Percentiles rank a stretch among this genome's conserved stretches.
These are phyloP conservation scores for Monilinia vaccinii-corymbosi DNA, from an alignment of 2,329 filamentous ascomycete species.

Conservation along the genomic window DNA sequence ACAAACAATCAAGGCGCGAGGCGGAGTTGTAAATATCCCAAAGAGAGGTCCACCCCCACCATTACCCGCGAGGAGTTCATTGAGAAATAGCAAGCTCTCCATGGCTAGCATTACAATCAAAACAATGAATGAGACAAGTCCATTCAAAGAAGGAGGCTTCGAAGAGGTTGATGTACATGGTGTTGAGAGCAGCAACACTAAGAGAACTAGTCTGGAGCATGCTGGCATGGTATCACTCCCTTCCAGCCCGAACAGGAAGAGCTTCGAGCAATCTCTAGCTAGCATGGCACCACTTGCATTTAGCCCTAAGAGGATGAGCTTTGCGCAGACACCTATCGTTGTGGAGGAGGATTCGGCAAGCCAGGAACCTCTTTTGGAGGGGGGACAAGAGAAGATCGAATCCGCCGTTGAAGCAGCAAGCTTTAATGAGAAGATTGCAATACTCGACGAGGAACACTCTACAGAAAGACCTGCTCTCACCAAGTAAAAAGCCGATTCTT, in stretches of 20 bases:
- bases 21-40: constrained; percentile 75
- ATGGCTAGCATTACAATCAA: constrained; percentile 22
- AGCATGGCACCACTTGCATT: constrained; percentile 3
- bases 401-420: not conserved
- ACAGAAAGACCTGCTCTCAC: not conserved
- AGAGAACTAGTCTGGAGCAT: constrained; percentile 2
- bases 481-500: not conserved
- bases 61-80: constrained; percentile 67
- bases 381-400: not conserved
- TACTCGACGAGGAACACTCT: not conserved
- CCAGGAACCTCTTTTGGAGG: constrained; percentile 3
- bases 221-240: not conserved
- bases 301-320: not conserved
- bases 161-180: constrained; percentile 28
- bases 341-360: constrained; percentile 1
- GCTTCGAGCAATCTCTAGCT: not conserved
- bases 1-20: constrained; percentile 44
- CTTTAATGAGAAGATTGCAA: not conserved
- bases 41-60: constrained; percentile 67
- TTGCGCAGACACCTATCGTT: constrained; percentile 2
- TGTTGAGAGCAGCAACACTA: constrained; percentile 8
- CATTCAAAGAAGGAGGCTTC: constrained; percentile 26
- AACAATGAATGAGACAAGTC: constrained; percentile 21
- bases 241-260: not conserved
- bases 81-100: constrained; percentile 28